A percentile compares a stretch with the other conserved stretches of the same genome.
Evolutionary conservation across 495 filamentous ascomycete species (phyloP).

Genomic region (Podospora didyma): DNA sequence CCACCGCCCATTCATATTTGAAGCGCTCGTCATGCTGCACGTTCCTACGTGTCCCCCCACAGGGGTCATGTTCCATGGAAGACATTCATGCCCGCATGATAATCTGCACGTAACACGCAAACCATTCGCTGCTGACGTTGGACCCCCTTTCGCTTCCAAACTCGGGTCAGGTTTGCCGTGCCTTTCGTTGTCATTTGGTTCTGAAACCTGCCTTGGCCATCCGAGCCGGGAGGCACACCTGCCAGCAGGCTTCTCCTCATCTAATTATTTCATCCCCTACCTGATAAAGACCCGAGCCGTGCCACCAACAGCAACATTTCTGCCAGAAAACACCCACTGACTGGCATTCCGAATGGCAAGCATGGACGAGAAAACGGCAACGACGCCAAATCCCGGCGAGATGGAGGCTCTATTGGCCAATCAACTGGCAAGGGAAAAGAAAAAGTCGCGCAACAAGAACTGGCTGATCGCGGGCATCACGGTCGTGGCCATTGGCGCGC

Average conservation of each 20-base stretch:
- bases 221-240: no score
- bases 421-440: not conserved
- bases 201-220: no score
- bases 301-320: no score
- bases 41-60: not conserved
- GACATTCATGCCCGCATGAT: no score
- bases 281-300: no score
- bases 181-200: not conserved
- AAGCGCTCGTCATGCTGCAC: not conserved
- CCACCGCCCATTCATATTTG: not conserved
- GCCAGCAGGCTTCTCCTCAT: no score
- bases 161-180: not conserved
- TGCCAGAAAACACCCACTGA: not conserved
- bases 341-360: not conserved
- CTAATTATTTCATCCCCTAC: no score
- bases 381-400: not conserved
- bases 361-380: not conserved
- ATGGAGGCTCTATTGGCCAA: not conserved
- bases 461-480: slow-evolving; percentile 2
- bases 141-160: not conserved
- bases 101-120: not conserved
- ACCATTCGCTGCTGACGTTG: not conserved
- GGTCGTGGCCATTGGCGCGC: not conserved
- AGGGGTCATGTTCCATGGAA: not conserved
- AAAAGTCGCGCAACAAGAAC: not conserved